phyloP scores from a whole-genome alignment of 2,329 filamentous ascomycete species.

The Neurospora crassa region DNA sequence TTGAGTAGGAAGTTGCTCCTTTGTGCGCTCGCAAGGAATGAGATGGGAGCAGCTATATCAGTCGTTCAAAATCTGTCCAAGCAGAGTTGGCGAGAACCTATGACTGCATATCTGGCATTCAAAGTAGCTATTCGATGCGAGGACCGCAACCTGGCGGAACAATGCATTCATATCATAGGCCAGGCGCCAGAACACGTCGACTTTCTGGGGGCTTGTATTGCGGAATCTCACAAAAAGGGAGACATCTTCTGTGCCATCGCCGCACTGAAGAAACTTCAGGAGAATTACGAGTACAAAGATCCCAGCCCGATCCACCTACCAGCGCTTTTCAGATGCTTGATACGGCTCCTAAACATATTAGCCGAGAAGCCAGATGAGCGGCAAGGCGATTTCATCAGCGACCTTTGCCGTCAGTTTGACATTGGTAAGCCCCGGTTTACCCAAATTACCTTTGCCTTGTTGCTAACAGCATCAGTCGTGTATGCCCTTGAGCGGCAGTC shows the following conservation, averaged over 20 bases:
- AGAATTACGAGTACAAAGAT: conserved; percentile 39
- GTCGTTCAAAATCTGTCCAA: conserved; percentile 51
- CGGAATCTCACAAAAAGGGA: conserved; percentile 61
- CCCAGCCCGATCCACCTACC: conserved; percentile 47
- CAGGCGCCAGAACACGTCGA: conserved; percentile 44
- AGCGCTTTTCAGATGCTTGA: conserved; percentile 53
- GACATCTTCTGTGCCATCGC: conserved; percentile 51
- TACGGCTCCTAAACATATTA: conserved; percentile 38
- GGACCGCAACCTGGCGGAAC: conserved; percentile 48
- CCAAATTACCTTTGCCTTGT: conserved; percentile 5
- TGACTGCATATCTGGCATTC: conserved; percentile 67
- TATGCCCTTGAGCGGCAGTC: conserved; percentile 29
- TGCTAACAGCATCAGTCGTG: conserved; percentile 28
- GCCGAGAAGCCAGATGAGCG: conserved; percentile 23
- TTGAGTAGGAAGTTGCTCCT: conserved; percentile 58
- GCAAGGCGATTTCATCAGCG: conserved; percentile 1
- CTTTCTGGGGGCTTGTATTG: conserved; percentile 69
- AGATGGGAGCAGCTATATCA: conserved; percentile 43
- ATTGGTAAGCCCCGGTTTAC: conserved; percentile 8
- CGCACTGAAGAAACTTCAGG: conserved; percentile 50
- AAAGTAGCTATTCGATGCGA: conserved; percentile 54
- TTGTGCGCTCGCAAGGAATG: conserved; percentile 53
- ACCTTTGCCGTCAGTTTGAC: conserved; percentile 7
- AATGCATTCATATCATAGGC: conserved; percentile 54
- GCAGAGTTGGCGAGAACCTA: conserved; percentile 45